These are phyloP conservation scores for Litsea cubeba DNA, from an alignment of 164 flowering plant species.

Conservation along the genomic window DNA sequence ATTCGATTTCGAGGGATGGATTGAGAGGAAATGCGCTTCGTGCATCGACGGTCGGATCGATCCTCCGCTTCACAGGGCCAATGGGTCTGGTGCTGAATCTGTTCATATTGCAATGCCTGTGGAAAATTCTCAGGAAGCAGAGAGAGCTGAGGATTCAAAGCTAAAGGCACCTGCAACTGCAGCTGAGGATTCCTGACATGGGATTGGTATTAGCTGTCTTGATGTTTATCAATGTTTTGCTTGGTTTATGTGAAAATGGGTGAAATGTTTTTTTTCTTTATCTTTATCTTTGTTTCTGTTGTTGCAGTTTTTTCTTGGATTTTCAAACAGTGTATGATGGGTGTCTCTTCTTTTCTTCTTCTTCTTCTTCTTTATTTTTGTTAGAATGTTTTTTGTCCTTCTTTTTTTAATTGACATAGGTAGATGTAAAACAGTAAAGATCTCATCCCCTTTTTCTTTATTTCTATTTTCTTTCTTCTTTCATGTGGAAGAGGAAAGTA, in stretches of 20 bases:
- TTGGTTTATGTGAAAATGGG: slow-evolving; percentile 6
- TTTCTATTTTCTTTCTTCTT: neutral
- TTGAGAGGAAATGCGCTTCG: slow-evolving; percentile 60
- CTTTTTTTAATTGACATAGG: neutral
- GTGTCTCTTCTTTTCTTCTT: neutral
- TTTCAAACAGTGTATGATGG: neutral
- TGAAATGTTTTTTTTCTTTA: neutral
- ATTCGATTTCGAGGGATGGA: slow-evolving; percentile 65
- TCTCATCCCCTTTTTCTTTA: neutral
- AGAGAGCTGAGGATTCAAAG: slow-evolving; percentile 11
- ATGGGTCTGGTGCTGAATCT: slow-evolving; percentile 6
- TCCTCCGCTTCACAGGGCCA: slow-evolving; percentile 8
- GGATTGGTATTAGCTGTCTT: neutral
- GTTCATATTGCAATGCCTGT: slow-evolving; percentile 22
- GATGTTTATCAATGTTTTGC: neutral
- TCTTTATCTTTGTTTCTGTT: neutral
- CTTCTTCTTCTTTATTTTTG: neutral
- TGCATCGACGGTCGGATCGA: slow-evolving; percentile 61
- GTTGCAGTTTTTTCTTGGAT: neutral
- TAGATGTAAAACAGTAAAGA: neutral
- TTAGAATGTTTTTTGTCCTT: neutral
- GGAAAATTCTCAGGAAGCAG: slow-evolving; percentile 18
- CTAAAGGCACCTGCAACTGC: slow-evolving; percentile 10
- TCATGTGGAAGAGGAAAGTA: too few species aligned
- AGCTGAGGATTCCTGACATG: slow-evolving; percentile 14